phyloP scores from a whole-genome alignment of 2,329 filamentous ascomycete genomes.

The Dactylonectria estremocensis region DNA sequence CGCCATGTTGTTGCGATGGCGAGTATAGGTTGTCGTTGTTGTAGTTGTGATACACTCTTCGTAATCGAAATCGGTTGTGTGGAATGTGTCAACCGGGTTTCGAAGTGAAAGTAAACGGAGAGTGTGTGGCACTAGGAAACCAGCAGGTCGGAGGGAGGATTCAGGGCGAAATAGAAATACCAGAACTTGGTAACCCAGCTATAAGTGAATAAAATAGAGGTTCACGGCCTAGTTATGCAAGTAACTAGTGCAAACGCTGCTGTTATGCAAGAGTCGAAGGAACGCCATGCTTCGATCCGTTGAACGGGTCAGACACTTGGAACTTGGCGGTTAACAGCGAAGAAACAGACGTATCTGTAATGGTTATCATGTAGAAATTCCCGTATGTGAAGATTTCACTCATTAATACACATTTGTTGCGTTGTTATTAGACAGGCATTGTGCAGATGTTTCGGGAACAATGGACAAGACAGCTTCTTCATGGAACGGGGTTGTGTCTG shows the following conservation, averaged over 20 bases:
- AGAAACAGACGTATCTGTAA: background rate
- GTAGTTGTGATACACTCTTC: no score
- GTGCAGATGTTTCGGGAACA: background rate
- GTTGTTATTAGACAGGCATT: background rate
- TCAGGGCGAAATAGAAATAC: background rate
- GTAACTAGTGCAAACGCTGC: background rate
- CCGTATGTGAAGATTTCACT: no score
- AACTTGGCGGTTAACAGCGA: background rate
- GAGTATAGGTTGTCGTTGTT: background rate
- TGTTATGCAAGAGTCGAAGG: background rate
- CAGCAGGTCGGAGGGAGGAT: no score
- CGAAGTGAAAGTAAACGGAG: background rate
- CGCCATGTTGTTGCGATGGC: conserved; percentile 30
- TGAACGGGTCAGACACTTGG: background rate
- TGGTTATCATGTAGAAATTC: background rate
- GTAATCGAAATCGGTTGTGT: no score
- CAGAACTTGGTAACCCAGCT: background rate
- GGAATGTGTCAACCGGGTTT: background rate
- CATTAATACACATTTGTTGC: no score
- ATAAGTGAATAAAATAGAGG: background rate
- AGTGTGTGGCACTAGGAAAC: background rate
- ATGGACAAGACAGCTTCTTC: no score
- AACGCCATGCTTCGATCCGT: background rate
- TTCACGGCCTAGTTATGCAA: background rate
- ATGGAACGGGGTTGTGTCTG: background rate